These are phyloP conservation scores for Apodospora peruviana DNA, from an alignment of 495 filamentous ascomycete species.

Conservation along the genomic window DNA sequence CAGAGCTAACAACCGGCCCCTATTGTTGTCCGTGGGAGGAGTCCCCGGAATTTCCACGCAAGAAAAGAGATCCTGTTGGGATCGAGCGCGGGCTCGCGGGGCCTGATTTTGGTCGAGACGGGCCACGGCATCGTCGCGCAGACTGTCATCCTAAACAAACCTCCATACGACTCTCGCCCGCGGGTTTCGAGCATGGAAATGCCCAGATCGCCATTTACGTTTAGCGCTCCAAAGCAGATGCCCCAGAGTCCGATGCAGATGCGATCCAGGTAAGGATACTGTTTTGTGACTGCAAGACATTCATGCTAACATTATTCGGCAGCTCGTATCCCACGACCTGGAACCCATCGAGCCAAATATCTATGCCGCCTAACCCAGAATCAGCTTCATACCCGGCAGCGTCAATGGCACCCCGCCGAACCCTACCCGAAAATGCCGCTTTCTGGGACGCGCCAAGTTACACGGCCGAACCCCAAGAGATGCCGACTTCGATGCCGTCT, in stretches of 20 bases:
- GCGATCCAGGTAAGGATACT: slow-evolving; percentile 44
- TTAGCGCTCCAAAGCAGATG: slow-evolving; percentile 45
- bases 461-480: slow-evolving; percentile 41
- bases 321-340: slow-evolving; percentile 29
- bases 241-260: slow-evolving; percentile 47
- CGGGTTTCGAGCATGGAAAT: slow-evolving; percentile 42
- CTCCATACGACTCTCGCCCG: slow-evolving; percentile 38
- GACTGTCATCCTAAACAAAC: slow-evolving; percentile 41
- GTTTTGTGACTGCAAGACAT: not conserved
- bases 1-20: slow-evolving; percentile 68
- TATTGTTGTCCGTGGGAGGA: slow-evolving; percentile 72
- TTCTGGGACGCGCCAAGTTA: slow-evolving; percentile 34
- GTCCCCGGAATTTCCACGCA: slow-evolving; percentile 73
- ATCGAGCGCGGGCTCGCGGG: slow-evolving; percentile 61
- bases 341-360: slow-evolving; percentile 33
- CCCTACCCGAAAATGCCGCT: slow-evolving; percentile 44
- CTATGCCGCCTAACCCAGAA: slow-evolving; percentile 34
- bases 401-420: slow-evolving; percentile 35
- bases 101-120: slow-evolving; percentile 44
- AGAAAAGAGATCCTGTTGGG: slow-evolving; percentile 71
- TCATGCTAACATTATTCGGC: slow-evolving; percentile 6
- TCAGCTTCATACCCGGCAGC: slow-evolving; percentile 35
- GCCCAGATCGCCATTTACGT: slow-evolving; percentile 47
- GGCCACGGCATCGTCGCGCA: slow-evolving; percentile 42
- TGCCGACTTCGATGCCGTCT: slow-evolving; percentile 46